Percentiles rank a stretch among this genome's conserved stretches.
Conservation (phyloP, 148 eudicot species). For the Camellia sinensis region DNA sequence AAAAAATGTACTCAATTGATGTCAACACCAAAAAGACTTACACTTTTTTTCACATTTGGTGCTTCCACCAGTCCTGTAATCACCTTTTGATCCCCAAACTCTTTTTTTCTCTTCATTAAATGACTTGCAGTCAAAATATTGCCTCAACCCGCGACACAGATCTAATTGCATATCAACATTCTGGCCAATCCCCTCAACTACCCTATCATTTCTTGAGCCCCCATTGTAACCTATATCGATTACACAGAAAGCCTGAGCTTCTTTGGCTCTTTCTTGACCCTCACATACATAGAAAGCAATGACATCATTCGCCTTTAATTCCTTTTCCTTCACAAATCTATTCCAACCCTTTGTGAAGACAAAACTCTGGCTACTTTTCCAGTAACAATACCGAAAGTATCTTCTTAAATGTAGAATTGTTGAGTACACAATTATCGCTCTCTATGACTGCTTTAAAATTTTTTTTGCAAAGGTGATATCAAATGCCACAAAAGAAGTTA, state of each 20-base stretch:
- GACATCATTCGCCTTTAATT: slow-evolving; percentile 12
- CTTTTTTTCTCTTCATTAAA: neutral
- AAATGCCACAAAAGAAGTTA: no score
- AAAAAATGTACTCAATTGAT: neutral
- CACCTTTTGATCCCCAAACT: neutral
- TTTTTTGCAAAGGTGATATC: no score
- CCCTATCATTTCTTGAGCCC: neutral
- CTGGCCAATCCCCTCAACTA: no score
- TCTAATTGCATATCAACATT: neutral
- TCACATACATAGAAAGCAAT: slow-evolving; percentile 17
- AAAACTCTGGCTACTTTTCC: slow-evolving; percentile 26
- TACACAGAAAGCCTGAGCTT: slow-evolving; percentile 9
- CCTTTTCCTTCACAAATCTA: slow-evolving; percentile 20
- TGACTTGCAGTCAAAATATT: neutral
- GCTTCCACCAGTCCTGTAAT: neutral
- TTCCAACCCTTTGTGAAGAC: slow-evolving; percentile 25
- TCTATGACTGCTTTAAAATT: no score
- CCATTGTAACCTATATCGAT: slow-evolving; percentile 20
- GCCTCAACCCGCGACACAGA: neutral
- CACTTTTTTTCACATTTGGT: neutral
- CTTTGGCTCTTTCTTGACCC: neutral
- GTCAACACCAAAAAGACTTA: slow-evolving; percentile 29
- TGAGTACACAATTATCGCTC: no score
- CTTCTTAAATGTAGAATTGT: no score
- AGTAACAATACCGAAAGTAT: slow-evolving; percentile 20